These are phyloP conservation scores for Chrysanthemum seticuspe DNA, from an alignment of 129 eudicot genomes.

Conservation along the genomic window DNA sequence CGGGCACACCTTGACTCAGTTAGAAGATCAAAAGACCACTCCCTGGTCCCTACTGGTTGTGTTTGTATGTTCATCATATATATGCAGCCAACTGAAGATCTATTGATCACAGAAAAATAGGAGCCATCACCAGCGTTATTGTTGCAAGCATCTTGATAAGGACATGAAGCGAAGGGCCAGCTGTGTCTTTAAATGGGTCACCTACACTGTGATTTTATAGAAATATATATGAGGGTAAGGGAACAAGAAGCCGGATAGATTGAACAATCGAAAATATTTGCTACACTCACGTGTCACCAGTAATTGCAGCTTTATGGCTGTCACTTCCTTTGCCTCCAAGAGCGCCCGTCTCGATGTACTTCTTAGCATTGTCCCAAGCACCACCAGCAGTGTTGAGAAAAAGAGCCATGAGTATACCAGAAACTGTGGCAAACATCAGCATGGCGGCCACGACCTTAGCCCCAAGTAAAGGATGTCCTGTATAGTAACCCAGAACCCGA, in stretches of 20 bases:
- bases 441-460: slow-evolving; percentile 95
- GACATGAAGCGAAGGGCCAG: slow-evolving; percentile 96
- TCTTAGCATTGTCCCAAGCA: slow-evolving; percentile 99
- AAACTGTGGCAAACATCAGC: slow-evolving; percentile 98
- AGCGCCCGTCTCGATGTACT: slow-evolving; percentile 92
- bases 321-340: slow-evolving; percentile 99
- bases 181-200: slow-evolving; percentile 97
- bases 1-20: not conserved
- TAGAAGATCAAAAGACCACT: not conserved
- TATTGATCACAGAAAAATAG: slow-evolving; percentile 64
- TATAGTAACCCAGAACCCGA: slow-evolving; percentile 85
- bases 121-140: slow-evolving; percentile 97
- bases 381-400: slow-evolving; percentile 97
- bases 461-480: slow-evolving; percentile 90
- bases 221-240: not conserved
- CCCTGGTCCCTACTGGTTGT: slow-evolving; percentile 3
- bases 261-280: not conserved
- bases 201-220: slow-evolving; percentile 60
- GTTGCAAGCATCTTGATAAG: slow-evolving; percentile 98
- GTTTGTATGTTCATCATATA: slow-evolving; percentile 10
- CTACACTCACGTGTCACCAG: slow-evolving; percentile 94
- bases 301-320: slow-evolving; percentile 92
- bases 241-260: not conserved
- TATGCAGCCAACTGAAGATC: slow-evolving; percentile 14
- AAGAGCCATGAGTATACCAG: slow-evolving; percentile 98